phyloP scores from a whole-genome alignment of 768 basidiomycete genomes.

The Termitomyces sp. region DNA sequence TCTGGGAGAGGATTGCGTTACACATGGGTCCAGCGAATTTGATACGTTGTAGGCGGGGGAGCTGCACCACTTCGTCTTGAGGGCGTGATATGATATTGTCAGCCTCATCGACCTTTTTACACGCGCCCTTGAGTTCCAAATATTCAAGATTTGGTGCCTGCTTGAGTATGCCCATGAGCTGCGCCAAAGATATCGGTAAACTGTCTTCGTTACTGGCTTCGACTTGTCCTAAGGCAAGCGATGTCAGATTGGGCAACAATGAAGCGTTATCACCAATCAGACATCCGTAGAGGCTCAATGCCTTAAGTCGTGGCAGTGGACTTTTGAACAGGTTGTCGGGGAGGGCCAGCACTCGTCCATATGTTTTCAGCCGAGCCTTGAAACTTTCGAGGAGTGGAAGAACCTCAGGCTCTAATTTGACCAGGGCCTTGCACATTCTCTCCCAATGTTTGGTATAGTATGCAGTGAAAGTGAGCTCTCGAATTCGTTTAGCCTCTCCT shows the following conservation, averaged over 20 bases:
- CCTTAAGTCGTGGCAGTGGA: neutral
- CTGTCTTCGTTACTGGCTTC: neutral
- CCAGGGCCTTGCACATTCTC: neutral
- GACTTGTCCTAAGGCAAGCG: neutral
- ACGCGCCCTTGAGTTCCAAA: neutral
- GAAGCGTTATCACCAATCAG: neutral
- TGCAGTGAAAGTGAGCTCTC: neutral
- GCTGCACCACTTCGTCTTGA: neutral
- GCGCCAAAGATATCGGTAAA: neutral
- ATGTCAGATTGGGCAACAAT: neutral
- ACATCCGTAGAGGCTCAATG: neutral
- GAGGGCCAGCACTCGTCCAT: neutral
- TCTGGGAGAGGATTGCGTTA: neutral
- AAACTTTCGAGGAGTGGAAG: neutral
- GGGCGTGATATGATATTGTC: neutral
- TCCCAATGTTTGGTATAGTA: neutral
- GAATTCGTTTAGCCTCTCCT: neutral
- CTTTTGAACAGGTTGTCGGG: neutral
- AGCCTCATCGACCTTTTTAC: neutral
- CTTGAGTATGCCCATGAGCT: neutral
- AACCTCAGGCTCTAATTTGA: neutral
- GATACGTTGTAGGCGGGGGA: neutral
- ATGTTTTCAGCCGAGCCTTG: neutral
- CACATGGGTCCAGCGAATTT: neutral
- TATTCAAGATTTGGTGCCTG: neutral